Conservation (phyloP, 495 filamentous ascomycete species). For the Neurospora sp. region DNA sequence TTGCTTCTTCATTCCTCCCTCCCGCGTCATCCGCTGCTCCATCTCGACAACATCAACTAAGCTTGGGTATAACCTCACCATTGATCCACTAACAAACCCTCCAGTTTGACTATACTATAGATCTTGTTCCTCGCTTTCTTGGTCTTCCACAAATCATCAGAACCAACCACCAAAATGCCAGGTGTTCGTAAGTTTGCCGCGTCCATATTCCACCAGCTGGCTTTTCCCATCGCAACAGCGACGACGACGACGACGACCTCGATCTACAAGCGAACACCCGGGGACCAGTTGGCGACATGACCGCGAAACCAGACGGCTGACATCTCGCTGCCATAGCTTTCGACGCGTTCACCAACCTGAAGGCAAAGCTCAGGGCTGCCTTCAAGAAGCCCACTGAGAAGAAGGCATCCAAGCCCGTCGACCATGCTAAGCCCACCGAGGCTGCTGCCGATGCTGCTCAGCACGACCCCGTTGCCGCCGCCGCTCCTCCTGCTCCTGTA, state of each 20-base stretch:
- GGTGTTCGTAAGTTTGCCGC: constrained; percentile 9
- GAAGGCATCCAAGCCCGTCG: constrained; percentile 7
- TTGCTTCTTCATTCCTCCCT: neutral
- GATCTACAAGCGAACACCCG: neutral
- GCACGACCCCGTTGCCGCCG: neutral
- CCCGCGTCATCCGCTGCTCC: neutral
- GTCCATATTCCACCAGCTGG: neutral
- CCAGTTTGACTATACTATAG: neutral
- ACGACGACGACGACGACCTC: neutral
- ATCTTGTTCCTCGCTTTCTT: neutral
- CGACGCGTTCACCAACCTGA: constrained; percentile 23
- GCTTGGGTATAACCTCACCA: neutral
- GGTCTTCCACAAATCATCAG: neutral
- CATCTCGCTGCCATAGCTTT: constrained; percentile 9
- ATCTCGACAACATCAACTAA: neutral
- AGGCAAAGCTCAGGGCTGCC: constrained; percentile 25
- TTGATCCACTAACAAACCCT: neutral
- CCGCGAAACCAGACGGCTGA: neutral
- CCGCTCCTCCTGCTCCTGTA: constrained; percentile 4
- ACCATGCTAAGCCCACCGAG: constrained; percentile 5
- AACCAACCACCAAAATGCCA: constrained; percentile 9
- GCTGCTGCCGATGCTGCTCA: constrained; percentile 1
- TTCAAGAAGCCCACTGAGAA: constrained; percentile 22
- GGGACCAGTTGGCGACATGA: neutral
- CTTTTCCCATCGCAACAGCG: neutral